Base-by-base conservation (phyloP, 345 rosid genomes). In the Melaleuca alternifolia region DNA sequence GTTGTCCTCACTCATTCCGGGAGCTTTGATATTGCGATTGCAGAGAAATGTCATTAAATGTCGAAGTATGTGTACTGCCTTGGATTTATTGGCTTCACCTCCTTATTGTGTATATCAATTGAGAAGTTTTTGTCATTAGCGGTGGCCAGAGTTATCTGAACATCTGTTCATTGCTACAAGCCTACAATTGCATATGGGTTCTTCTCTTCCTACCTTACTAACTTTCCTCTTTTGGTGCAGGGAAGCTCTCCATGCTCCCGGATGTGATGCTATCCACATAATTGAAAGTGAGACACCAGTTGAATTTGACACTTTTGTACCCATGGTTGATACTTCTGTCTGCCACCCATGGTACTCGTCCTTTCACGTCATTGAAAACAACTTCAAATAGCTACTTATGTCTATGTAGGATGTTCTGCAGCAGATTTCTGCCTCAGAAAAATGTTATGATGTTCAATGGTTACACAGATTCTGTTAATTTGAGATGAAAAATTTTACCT, bases 301-400 rank as follows among this genome's bases (percentile, higher is more conserved):
- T 85, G 97, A 94, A 8, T 97, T 99, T 87, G 98, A 97, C 90
- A 96, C 99, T 50, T 96, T 94, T 91, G 93, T 97, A 65, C 95
- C 99, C 12, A 26, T 89, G 9, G 85, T 97, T 86, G 96, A 95
- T 91, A 85, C 89, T 51, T 92, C 97, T 82, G 88, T 90, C 15
- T 97, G 92, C 90, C 98, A 93, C 87, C 99, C 99, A 81, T 96
- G 99, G 99, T 92, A 89, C 88, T 95, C 98, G 5, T 96, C 96
- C 0, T 91, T 93, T 89, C 98, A 97, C 11, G 7, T 88, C 53
- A 85, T 86, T 65, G 99, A 97, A 90, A 96, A 94, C 83, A 90
- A 90, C 81, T 90, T 92, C 82, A 91, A 93, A 33, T 91, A 83
- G 20, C 56, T 53, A 53, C 18, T 18, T 95, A 93, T 87, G 97